Evolutionary conservation across 2,329 filamentous ascomycete species (phyloP), one percentile per base, ranked within the genome.

Genomic region (Fusarium oxysporum): DNA sequence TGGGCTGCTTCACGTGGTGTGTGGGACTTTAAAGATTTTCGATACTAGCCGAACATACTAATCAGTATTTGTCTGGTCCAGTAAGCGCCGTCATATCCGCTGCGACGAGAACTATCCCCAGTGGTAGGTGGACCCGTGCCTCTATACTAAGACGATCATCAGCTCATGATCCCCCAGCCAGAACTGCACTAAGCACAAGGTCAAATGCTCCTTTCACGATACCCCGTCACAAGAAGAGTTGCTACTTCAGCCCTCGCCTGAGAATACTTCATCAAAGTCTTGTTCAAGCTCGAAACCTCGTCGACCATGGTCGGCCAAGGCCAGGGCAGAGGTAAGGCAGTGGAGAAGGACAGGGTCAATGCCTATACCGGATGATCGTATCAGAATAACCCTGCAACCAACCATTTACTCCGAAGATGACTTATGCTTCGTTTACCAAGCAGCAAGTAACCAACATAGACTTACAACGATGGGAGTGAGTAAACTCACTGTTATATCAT

Each of bases 181-280:
- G 37, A 71, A 71, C 53, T 71, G 68, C 45, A 71, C 68, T 32
- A 71, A 71, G 28, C 68, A 71, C 43, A 71, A 71, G 13, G 68
- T 71, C 37, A 71, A 67, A 37, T 71, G 68, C 35, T 45, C 68
- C 28, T 71, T 71, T n/a, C 68, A 68, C 30, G 62, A 71, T 54
- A 43, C 35, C 4, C 55, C 56, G 10, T n/a, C 51, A 16, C 68
- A 68, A n/a, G 47, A 57, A 21, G 67, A 71, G 32, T 25, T 61
- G 4, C 30, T 51, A 5, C 16, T 56, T 1, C 30, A 71, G 9
- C 37, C 35, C 4, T 21, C 41, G 25, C 37, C 28, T 10, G 38
- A 25, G 6, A 40, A 41, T 11, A 38, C 32, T 17, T 38, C 44
- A 33, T 17, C 23, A 8, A 28, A 33, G 12, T 28, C 56, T 17